Evolutionary conservation across 1,139 yeast species (phyloP).

Genomic region (Yamadazyma diospyri): DNA sequence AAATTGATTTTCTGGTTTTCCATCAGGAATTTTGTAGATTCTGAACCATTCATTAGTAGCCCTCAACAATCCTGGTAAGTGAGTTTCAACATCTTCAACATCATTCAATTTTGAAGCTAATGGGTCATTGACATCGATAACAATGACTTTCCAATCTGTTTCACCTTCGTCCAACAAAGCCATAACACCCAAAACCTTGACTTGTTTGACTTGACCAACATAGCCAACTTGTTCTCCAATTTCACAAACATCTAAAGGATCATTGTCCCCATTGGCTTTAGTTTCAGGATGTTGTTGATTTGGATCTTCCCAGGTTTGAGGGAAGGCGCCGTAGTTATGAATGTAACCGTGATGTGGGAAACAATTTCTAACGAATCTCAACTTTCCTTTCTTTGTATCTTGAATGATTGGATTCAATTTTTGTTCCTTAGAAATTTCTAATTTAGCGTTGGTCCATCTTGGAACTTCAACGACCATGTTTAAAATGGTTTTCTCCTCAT

Average conservation of each 20-base stretch:
- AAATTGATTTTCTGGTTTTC: constrained; percentile 82
- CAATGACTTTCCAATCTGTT: constrained; percentile 95
- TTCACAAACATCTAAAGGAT: constrained; percentile 95
- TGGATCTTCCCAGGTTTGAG: constrained; percentile 95
- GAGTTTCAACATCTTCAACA: constrained; percentile 75
- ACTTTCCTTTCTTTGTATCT: constrained; percentile 87
- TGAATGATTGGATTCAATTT: constrained; percentile 87
- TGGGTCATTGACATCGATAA: constrained; percentile 78
- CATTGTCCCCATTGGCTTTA: constrained; percentile 88
- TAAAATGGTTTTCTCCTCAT: constrained; percentile 59
- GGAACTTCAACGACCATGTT: constrained; percentile 95
- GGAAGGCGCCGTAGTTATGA: constrained; percentile 96
- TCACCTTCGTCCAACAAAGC: constrained; percentile 97
- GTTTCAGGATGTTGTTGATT: constrained; percentile 64
- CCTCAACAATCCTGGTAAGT: constrained; percentile 81
- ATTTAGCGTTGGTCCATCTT: constrained; percentile 91
- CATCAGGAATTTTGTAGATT: constrained; percentile 92
- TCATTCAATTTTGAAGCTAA: constrained; percentile 71
- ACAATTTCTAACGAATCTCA: constrained; percentile 83
- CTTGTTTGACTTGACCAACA: constrained; percentile 75
- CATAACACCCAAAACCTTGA: constrained; percentile 87
- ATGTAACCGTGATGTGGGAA: constrained; percentile 97
- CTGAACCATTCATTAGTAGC: constrained; percentile 93
- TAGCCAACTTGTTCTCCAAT: constrained; percentile 71
- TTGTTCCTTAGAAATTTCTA: constrained; percentile 76